A percentile compares a stretch with the other conserved stretches of the same genome.
Evolutionary conservation across 2,329 filamentous ascomycete species (phyloP).

Genomic region (Aspergillus sp.): DNA sequence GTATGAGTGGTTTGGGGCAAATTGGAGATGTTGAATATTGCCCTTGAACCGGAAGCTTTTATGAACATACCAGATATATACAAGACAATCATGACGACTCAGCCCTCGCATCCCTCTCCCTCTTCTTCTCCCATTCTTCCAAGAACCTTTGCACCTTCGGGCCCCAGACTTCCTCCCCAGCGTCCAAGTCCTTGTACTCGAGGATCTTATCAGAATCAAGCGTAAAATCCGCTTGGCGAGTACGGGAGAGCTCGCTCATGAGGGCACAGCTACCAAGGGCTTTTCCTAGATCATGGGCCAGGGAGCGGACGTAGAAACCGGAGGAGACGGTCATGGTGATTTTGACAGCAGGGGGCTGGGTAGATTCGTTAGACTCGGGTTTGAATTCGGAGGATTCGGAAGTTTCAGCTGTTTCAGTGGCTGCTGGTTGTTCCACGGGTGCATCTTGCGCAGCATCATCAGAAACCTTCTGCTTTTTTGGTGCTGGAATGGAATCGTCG

Average conservation of each 20-base stretch:
- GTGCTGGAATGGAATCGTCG: neutral
- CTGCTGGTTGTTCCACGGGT: conserved; percentile 9
- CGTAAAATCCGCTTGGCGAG: conserved; percentile 72
- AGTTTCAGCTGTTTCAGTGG: neutral
- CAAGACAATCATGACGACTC: neutral
- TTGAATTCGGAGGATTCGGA: conserved; percentile 3
- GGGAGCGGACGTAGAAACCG: conserved; percentile 91
- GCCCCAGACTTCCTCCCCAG: conserved; percentile 75
- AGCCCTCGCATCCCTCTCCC: conserved; percentile 15
- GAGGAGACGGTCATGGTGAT: conserved; percentile 90
- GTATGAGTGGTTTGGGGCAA: conserved; percentile 14
- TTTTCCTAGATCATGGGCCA: conserved; percentile 84
- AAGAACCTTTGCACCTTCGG: conserved; percentile 61
- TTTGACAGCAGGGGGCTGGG: conserved; percentile 61
- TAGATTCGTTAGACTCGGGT: neutral
- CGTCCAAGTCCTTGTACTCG: conserved; percentile 67
- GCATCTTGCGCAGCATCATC: conserved; percentile 13
- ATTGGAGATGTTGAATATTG: conserved; percentile 16
- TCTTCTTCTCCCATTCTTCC: conserved; percentile 43
- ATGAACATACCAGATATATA: neutral
- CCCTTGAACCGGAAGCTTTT: conserved; percentile 5
- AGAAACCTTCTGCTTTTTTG: conserved; percentile 28
- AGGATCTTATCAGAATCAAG: conserved; percentile 65
- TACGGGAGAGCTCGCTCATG: conserved; percentile 78
- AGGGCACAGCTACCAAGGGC: conserved; percentile 74